Conservation (phyloP, 2,329 filamentous ascomycete genomes). For the Calcarisporium arbuscula region DNA sequence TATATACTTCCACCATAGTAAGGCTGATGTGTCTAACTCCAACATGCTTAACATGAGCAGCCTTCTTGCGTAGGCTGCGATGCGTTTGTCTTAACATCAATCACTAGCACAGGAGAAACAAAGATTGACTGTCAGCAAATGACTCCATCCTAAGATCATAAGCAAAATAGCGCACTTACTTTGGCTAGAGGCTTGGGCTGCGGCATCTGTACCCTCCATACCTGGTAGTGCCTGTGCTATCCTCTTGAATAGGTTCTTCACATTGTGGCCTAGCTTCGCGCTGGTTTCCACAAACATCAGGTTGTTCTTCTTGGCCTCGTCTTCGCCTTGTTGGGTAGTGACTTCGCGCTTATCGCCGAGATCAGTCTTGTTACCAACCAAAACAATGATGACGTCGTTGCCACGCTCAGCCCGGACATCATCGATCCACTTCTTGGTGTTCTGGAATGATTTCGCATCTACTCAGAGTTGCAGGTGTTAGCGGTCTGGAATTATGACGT, state of each 20-base stretch:
- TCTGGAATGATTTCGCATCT: conserved; percentile 95
- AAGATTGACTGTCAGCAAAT: conserved; percentile 15
- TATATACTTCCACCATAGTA: too few relatives aligned
- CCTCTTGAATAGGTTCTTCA: conserved; percentile 93
- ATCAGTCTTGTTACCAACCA: conserved; percentile 99
- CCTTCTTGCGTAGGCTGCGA: conserved; percentile 65
- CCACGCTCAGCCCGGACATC: conserved; percentile 94
- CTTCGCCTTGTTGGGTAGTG: conserved; percentile 91
- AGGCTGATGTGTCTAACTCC: too few relatives aligned
- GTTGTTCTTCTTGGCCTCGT: conserved; percentile 96
- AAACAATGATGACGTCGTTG: conserved; percentile 97
- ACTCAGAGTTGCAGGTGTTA: conserved; percentile 13
- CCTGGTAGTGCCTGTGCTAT: conserved; percentile 97
- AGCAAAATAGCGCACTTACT: conserved; percentile 50
- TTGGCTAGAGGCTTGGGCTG: conserved; percentile 65
- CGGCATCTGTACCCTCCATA: conserved; percentile 87
- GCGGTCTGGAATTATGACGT: conserved; percentile 8
- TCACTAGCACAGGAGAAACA: conserved; percentile 53
- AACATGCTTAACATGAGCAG: conserved; percentile 46
- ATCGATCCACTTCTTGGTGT: conserved; percentile 99
- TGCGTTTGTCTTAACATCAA: conserved; percentile 82
- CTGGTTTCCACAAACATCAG: conserved; percentile 99
- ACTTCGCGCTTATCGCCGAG: conserved; percentile 97
- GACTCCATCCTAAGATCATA: background rate
- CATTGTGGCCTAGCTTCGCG: conserved; percentile 95